These are phyloP conservation scores for Pulveroboletus sp. DNA, from an alignment of 768 basidiomycete genomes.

Conservation along the genomic window DNA sequence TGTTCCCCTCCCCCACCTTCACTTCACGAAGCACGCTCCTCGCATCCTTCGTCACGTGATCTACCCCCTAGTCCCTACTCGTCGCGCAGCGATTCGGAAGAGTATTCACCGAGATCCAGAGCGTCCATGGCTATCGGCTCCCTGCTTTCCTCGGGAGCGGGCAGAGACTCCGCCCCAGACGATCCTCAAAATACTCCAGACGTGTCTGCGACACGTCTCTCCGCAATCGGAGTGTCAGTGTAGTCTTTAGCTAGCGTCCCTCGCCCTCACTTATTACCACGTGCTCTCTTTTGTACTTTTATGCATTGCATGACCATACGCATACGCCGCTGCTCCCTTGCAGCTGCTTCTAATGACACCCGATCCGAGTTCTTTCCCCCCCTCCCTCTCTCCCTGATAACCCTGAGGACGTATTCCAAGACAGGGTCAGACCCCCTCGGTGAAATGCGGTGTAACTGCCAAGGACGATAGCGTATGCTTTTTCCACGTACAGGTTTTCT, in stretches of 20 bases:
- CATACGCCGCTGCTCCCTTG: conserved; percentile 14
- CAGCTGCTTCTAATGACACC: conserved; percentile 18
- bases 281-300: conserved; percentile 21
- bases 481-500: conserved; percentile 9
- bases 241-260: conserved; percentile 6
- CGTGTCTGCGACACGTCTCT: conserved; percentile 14
- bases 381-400: no score
- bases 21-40: conserved; percentile 30
- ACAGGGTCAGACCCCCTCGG: conserved; percentile 7
- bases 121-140: conserved; percentile 80
- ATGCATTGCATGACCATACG: conserved; percentile 17
- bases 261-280: conserved; percentile 18
- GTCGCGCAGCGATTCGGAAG: conserved; percentile 61
- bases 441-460: conserved; percentile 5
- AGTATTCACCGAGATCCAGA: conserved; percentile 66
- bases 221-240: conserved; percentile 21
- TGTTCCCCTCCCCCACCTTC: conserved; percentile 48
- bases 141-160: conserved; percentile 48
- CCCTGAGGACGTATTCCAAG: not conserved
- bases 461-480: not conserved
- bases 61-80: conserved; percentile 73
- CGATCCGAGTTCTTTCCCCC: not conserved
- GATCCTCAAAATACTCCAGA: conserved; percentile 23
- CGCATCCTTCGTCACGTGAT: conserved; percentile 39
- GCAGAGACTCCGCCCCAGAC: conserved; percentile 25